Base-by-base conservation (phyloP, 805 yeast species). In the Candida gorgasii region DNA sequence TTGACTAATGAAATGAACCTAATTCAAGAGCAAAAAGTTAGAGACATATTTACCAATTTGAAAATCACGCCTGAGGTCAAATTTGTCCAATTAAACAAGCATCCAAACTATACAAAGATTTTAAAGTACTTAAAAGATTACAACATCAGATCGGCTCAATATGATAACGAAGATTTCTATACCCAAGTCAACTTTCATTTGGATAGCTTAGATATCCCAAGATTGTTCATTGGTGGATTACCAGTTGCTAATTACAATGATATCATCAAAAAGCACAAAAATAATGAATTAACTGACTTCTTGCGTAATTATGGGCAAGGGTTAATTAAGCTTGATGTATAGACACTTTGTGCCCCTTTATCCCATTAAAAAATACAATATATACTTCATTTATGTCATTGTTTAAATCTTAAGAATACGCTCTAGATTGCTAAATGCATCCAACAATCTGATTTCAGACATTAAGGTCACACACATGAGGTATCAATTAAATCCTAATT, bases 31-130 rank as follows among this genome's bases (percentile, higher is more conserved):
- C 43, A 51, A 40, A 44, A 48, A 40, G 51, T 51, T 4, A 55
- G 50, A 30, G 52, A 49, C 8, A 49, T 65, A 8, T 50, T 58
- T 13, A 22, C 44, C 15, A 51, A 45, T 16, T 45, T 65, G 19
- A 55, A 52, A 30, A 61, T 66, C 22, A 54, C 50, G 13, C 72
- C 72, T 3, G 67, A 63, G 45, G 65, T 69, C 19, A 56, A 57
- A 38, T 49, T 56, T 14, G 59, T 65, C 5, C 52, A 63, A 42
- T 51, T 66, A 31, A 47, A 45, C 17, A 61, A 57, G 40, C 72
- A 66, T 47, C 72, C 72, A 27, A 52, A 63, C 37, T 52, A 52
- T 32, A 35, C 41, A 3, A 50, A 50, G 16, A 55, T 66, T 27
- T 42, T 57, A 19, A 43, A 47, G 1, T 63, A 64, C 46, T 54